These are phyloP conservation scores for Ogataea siamensis DNA, from an alignment of 805 yeast species.

Conservation along the genomic window DNA sequence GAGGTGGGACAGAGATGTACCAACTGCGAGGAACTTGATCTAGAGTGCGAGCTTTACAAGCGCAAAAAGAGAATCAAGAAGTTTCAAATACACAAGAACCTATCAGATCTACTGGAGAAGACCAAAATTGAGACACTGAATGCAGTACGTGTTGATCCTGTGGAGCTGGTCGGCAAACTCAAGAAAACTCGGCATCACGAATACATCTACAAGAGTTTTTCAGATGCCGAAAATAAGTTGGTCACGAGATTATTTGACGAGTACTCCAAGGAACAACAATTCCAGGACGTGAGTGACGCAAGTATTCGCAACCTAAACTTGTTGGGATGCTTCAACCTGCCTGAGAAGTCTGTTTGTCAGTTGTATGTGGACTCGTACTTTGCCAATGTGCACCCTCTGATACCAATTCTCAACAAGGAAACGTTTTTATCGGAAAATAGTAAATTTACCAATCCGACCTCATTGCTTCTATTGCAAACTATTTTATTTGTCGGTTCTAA, in stretches of 20 bases:
- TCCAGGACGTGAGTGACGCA: conserved; percentile 25
- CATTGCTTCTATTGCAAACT: conserved; percentile 57
- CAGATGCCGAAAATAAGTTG: conserved; percentile 5
- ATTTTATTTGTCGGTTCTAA: conserved; percentile 65
- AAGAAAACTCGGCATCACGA: background rate
- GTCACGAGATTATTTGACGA: conserved; percentile 8
- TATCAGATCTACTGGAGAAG: conserved; percentile 13
- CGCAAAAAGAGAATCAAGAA: conserved; percentile 32
- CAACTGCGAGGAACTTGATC: conserved; percentile 38
- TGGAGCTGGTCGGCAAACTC: background rate
- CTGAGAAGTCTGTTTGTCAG: conserved; percentile 54
- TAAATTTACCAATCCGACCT: conserved; percentile 54
- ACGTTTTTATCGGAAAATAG: conserved; percentile 54
- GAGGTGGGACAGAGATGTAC: conserved; percentile 60
- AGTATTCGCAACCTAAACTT: conserved; percentile 60
- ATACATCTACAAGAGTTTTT: conserved; percentile 1
- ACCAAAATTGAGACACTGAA: conserved; percentile 12
- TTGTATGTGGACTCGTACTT: conserved; percentile 61
- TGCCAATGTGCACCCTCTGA: conserved; percentile 59
- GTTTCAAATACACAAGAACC: conserved; percentile 15
- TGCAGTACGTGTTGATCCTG: conserved; percentile 15
- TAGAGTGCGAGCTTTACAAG: conserved; percentile 67
- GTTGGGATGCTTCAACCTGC: conserved; percentile 69
- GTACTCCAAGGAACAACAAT: background rate
- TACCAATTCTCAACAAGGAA: conserved; percentile 64